Evolutionary conservation across 805 yeast genomes (phyloP).

Genomic region (Priceomyces carsonii): DNA sequence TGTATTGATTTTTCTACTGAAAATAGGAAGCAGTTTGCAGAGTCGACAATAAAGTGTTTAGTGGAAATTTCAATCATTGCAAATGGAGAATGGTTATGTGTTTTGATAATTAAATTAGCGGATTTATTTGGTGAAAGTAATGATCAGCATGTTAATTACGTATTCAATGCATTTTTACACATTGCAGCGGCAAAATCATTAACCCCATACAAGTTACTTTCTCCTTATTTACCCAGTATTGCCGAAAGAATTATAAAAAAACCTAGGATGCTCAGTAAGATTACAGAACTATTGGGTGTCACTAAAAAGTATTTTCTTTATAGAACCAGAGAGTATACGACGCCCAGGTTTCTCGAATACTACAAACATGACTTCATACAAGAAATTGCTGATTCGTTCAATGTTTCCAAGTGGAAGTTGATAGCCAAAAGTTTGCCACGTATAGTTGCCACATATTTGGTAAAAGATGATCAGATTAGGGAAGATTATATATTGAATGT

Average conservation of each 20-base stretch:
- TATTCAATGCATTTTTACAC: constrained; percentile 60
- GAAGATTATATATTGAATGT: constrained; percentile 52
- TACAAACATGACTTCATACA: constrained; percentile 63
- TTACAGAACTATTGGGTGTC: constrained; percentile 68
- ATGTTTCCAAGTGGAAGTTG: constrained; percentile 47
- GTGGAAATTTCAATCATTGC: constrained; percentile 63
- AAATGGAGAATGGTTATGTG: constrained; percentile 68
- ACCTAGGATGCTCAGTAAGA: constrained; percentile 54
- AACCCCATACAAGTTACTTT: constrained; percentile 77
- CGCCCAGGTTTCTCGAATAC: constrained; percentile 73
- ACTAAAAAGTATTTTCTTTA: constrained; percentile 60
- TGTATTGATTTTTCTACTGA: constrained; percentile 35
- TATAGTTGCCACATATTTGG: constrained; percentile 59
- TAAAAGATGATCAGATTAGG: constrained; percentile 49
- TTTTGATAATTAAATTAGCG: constrained; percentile 62
- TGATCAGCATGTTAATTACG: constrained; percentile 66
- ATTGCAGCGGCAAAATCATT: constrained; percentile 56
- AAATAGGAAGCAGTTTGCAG: constrained; percentile 47
- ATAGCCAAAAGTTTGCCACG: constrained; percentile 50
- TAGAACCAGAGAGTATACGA: constrained; percentile 69
- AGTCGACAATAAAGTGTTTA: constrained; percentile 60
- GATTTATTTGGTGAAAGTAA: constrained; percentile 65
- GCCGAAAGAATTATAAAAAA: constrained; percentile 64
- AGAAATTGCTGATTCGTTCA: constrained; percentile 57
- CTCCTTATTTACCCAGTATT: constrained; percentile 76